A percentile compares a stretch with the other conserved stretches of the same genome.
Evolutionary conservation across 75 land plant species (phyloP).

Genomic region (Selaginella tamariscina): DNA sequence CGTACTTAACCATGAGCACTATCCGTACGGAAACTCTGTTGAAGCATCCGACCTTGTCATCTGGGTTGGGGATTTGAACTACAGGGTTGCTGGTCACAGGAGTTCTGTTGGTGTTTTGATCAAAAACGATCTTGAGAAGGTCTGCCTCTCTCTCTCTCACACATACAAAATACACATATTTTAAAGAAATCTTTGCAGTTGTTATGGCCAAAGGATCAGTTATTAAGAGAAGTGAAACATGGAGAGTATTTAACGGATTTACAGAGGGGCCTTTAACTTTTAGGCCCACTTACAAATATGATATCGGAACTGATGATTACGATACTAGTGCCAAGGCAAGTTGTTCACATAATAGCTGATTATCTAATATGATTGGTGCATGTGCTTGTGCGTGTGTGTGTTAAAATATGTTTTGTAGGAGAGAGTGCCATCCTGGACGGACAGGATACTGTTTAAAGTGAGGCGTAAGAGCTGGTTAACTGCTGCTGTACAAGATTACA

Average conservation of each 20-base stretch:
- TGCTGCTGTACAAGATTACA: constrained; percentile 25
- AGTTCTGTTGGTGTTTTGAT: constrained; percentile 1
- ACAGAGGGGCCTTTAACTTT: background rate
- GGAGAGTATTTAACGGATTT: constrained; percentile 31
- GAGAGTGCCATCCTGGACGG: constrained; percentile 83
- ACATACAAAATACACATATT: background rate
- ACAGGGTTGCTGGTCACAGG: background rate
- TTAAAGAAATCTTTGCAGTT: constrained; percentile 1
- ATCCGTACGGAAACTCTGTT: background rate
- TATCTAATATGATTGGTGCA: background rate
- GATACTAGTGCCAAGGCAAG: constrained; percentile 44
- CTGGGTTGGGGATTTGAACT: constrained; percentile 4
- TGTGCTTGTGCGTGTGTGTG: too few relatives aligned
- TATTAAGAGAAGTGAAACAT: constrained; percentile 16
- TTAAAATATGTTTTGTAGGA: constrained; percentile 18
- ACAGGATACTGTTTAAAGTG: constrained; percentile 65
- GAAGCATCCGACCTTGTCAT: constrained; percentile 9
- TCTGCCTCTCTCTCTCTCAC: background rate
- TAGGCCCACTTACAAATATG: constrained; percentile 13
- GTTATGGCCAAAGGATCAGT: constrained; percentile 17
- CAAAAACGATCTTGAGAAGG: constrained; percentile 10
- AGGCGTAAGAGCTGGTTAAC: background rate
- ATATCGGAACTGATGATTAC: constrained; percentile 3
- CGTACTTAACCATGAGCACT: background rate
- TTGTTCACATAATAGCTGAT: background rate